Conservation (phyloP, 495 filamentous ascomycete species). For the Immersiella caudata region DNA sequence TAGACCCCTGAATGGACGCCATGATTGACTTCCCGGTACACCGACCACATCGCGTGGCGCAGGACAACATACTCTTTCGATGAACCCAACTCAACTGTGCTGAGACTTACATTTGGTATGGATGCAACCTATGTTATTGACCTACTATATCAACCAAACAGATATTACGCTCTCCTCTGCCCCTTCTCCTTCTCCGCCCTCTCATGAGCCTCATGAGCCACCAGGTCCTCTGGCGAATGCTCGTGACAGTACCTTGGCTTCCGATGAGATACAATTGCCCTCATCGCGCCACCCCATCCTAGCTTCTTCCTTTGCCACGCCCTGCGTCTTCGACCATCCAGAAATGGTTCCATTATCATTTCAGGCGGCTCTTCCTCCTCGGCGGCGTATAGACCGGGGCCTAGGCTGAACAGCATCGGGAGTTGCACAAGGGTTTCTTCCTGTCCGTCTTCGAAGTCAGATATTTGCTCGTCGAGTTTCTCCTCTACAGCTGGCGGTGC, state of each 20-base stretch:
- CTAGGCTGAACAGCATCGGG: background rate
- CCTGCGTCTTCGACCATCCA: slow-evolving; percentile 31
- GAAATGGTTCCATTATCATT: slow-evolving; percentile 41
- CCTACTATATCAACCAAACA: background rate
- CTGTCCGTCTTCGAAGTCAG: background rate
- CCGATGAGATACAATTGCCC: slow-evolving; percentile 24
- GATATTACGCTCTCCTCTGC: background rate
- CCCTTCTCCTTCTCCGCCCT: slow-evolving; percentile 20
- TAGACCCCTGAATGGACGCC: too few species aligned
- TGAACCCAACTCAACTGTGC: too few species aligned
- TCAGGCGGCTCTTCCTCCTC: slow-evolving; percentile 23
- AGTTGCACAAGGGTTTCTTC: background rate
- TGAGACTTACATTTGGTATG: too few species aligned
- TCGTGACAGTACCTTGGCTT: slow-evolving; percentile 27
- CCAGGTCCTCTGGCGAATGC: slow-evolving; percentile 24
- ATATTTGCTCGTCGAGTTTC: background rate
- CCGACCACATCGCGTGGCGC: too few species aligned
- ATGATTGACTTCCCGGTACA: too few species aligned
- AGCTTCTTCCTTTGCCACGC: slow-evolving; percentile 45
- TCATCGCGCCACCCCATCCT: slow-evolving; percentile 43
- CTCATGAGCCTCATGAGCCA: slow-evolving; percentile 23
- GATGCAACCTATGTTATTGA: background rate
- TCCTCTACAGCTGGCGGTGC: background rate
- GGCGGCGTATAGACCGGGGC: slow-evolving; percentile 1
- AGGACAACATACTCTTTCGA: too few species aligned